phyloP scores from a whole-genome alignment of 495 filamentous ascomycete species.

The Podospora australis region DNA sequence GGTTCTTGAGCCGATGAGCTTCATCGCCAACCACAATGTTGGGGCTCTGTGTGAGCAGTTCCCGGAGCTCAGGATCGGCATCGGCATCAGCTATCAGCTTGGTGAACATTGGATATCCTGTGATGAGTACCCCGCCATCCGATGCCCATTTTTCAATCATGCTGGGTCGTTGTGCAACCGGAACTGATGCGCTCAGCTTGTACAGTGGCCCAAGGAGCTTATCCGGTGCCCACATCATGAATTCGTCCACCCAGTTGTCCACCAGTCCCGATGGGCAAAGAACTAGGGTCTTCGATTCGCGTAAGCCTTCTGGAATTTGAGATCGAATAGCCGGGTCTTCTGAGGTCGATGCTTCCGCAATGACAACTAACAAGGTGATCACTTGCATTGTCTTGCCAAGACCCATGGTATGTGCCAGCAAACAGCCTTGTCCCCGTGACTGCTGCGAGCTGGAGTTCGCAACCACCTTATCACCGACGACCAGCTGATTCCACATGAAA shows the following conservation, averaged over 20 bases:
- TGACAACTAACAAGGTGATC: constrained; percentile 70
- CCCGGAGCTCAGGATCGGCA: constrained; percentile 19
- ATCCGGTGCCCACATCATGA: constrained; percentile 59
- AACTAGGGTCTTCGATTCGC: constrained; percentile 58
- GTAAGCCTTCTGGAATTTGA: constrained; percentile 63
- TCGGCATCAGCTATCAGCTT: constrained; percentile 27
- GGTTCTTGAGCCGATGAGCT: constrained; percentile 74
- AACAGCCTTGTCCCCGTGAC: constrained; percentile 78
- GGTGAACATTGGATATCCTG: constrained; percentile 65
- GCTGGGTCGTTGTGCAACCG: constrained; percentile 28
- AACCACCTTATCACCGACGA: constrained; percentile 32
- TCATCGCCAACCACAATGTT: constrained; percentile 84
- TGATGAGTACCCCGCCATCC: constrained; percentile 65
- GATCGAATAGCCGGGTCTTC: constrained; percentile 44
- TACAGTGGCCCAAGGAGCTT: constrained; percentile 45
- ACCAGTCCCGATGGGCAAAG: constrained; percentile 70
- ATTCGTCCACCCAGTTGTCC: constrained; percentile 78
- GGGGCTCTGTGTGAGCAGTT: constrained; percentile 51
- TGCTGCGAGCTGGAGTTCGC: constrained; percentile 36
- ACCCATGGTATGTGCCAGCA: constrained; percentile 91
- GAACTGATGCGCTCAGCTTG: constrained; percentile 38
- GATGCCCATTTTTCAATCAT: constrained; percentile 53
- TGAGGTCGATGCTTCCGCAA: constrained; percentile 59
- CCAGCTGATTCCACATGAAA: constrained; percentile 85
- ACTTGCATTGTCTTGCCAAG: constrained; percentile 91